Percentiles rank a stretch among this genome's conserved stretches.
These are phyloP conservation scores for Williopsis jadinii DNA, from an alignment of 1,139 yeast genomes.

Conservation along the genomic window DNA sequence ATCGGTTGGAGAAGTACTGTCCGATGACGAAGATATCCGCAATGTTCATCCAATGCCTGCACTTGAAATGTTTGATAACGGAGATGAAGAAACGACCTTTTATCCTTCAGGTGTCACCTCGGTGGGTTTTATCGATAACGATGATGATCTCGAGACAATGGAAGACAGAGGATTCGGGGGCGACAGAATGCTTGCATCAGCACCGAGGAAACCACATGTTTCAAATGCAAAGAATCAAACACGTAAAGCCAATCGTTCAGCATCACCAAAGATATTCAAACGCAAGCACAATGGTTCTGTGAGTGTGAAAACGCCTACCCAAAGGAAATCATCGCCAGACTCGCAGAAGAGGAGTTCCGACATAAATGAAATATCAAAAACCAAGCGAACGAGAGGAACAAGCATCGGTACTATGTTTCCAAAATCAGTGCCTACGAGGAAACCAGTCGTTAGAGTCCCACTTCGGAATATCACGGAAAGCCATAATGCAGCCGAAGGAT, in stretches of 20 bases:
- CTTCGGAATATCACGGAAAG: too few species aligned
- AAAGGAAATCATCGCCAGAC: neutral
- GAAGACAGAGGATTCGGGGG: conserved; percentile 1
- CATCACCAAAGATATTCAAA: neutral
- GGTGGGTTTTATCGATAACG: neutral
- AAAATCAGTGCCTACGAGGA: too few species aligned
- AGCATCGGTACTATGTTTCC: too few species aligned
- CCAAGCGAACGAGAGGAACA: too few species aligned
- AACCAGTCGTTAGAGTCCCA: too few species aligned
- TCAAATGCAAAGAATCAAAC: too few species aligned
- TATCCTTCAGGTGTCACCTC: neutral
- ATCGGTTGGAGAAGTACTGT: too few species aligned
- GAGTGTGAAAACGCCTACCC: neutral
- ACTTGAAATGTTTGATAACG: neutral
- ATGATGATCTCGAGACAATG: neutral
- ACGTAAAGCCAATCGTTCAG: neutral
- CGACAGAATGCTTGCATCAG: neutral
- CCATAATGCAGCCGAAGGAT: neutral
- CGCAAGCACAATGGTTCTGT: neutral
- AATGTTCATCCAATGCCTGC: neutral
- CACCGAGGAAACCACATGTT: neutral
- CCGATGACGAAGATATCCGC: too few species aligned
- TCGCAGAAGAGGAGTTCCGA: neutral
- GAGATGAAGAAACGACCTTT: neutral
- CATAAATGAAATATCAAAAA: too few species aligned